A percentile compares a stretch with the other conserved stretches of the same genome.
These are phyloP conservation scores for Catharanthus roseus DNA, from an alignment of 257 asterid genomes.

Conservation along the genomic window DNA sequence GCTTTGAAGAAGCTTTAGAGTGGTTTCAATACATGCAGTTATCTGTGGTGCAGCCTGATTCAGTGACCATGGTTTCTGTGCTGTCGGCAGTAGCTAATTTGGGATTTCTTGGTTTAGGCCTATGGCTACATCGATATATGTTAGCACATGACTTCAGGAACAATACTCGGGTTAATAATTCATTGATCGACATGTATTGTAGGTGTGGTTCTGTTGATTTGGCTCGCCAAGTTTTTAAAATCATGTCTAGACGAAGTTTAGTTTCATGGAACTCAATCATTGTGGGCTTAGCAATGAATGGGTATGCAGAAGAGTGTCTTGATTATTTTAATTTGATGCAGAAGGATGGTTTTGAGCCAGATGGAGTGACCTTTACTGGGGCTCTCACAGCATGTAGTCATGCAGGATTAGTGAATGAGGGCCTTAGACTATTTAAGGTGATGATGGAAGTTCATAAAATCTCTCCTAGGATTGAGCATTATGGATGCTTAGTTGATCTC, in stretches of 20 bases:
- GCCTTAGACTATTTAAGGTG: conserved; percentile 37
- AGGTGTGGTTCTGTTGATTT: conserved; percentile 65
- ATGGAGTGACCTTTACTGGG: conserved; percentile 73
- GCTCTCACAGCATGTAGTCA: conserved; percentile 85
- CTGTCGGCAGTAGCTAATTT: conserved; percentile 67
- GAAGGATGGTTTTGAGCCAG: conserved; percentile 46
- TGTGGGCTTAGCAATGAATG: conserved; percentile 67
- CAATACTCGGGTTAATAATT: conserved; percentile 46
- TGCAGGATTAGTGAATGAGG: conserved; percentile 54
- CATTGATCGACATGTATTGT: conserved; percentile 70
- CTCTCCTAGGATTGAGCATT: conserved; percentile 62
- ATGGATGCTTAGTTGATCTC: conserved; percentile 73
- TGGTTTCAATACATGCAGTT: conserved; percentile 72
- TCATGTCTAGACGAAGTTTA: conserved; percentile 47
- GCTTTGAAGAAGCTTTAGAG: conserved; percentile 46
- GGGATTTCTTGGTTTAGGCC: conserved; percentile 64
- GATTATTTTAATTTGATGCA: conserved; percentile 44
- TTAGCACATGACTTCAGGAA: conserved; percentile 25
- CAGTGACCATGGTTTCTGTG: conserved; percentile 48
- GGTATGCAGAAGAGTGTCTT: conserved; percentile 50
- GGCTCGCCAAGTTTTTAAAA: conserved; percentile 53
- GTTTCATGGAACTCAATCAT: conserved; percentile 80
- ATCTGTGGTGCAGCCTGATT: conserved; percentile 51
- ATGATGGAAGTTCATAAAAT: conserved; percentile 48
- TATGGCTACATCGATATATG: conserved; percentile 59